Evolutionary conservation across 305 asterid genomes (phyloP), one percentile per base, ranked within the genome.

Genomic region (Nicotiana rustica): DNA sequence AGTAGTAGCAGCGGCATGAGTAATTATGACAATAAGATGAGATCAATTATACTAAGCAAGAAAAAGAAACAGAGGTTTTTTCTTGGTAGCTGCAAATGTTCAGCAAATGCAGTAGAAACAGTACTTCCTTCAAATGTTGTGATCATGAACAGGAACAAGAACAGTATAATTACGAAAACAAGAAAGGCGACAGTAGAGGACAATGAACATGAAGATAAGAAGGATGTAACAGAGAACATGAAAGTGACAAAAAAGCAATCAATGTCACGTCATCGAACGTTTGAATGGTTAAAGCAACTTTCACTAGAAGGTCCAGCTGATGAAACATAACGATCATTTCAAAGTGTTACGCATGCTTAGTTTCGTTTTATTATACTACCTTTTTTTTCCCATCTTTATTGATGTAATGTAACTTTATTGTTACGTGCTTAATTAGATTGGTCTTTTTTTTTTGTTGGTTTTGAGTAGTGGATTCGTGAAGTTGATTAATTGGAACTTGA

Each of bases 241-340:
- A 77, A 75, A 52, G 67, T 41, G 29, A 55, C 17, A 60, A 85
- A 83, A 84, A 90, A 87, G 78, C 90, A 88, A 44, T 57, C 89
- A 33, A 7, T 88, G 89, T 95, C 98, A 41, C 95, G 92, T 82
- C 90, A 83, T 83, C 91, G 99, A 78, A 95, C 99, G 86, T 93
- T 92, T 81, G 98, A 95, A 85, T 95, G 99, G 99, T 61, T 95
- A 71, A 94, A 89, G 85, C 99, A 95, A 84, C 97, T 95, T 84
- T 91, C 98, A 10, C 85, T 95, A 14, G 97, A 93, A 82, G 87
- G 81, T 47, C 84, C 85, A 8, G 67, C 81, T 19, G 93, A 86
- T 80, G 84, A 86, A 85, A 59, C 86, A 21, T 76, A 82, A 84
- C 70, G 47, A 84, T 33, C 35, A 33, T 83, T 80, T 44, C 36